Percentiles rank a stretch among this genome's conserved stretches.
Evolutionary conservation across 2,329 filamentous ascomycete genomes (phyloP).

Genomic region (Fusarium sp.): DNA sequence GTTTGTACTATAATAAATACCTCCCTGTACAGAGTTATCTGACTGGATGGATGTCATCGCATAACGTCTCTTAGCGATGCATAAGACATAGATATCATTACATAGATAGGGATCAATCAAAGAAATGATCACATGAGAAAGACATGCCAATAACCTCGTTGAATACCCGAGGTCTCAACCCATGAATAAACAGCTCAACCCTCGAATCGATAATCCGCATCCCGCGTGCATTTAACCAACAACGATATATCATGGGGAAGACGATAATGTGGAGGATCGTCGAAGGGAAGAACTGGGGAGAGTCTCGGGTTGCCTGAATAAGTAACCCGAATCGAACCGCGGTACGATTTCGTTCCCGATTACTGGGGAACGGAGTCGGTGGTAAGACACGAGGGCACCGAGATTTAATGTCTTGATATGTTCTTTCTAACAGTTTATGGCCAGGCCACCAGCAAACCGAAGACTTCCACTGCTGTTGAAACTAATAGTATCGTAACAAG

Average conservation of each 20-base stretch:
- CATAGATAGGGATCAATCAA: slow-evolving; percentile 30
- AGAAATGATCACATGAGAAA: slow-evolving; percentile 24
- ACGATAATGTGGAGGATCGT: slow-evolving; percentile 31
- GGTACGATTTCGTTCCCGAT: not conserved
- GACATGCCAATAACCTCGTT: not conserved
- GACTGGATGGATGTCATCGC: slow-evolving; percentile 6
- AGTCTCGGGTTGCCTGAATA: slow-evolving; percentile 32
- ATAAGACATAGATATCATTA: slow-evolving; percentile 26
- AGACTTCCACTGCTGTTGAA: too few species aligned
- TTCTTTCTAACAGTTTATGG: not conserved
- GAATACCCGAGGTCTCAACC: not conserved
- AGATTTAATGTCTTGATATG: not conserved
- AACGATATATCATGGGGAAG: not conserved
- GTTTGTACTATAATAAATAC: slow-evolving; percentile 37
- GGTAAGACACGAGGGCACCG: not conserved
- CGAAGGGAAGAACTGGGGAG: not conserved
- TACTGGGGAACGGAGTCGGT: slow-evolving; percentile 9
- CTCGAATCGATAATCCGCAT: not conserved
- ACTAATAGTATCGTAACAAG: not conserved
- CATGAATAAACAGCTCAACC: not conserved
- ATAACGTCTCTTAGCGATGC: slow-evolving; percentile 27
- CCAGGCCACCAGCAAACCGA: not conserved
- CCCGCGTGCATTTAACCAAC: not conserved
- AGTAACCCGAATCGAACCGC: slow-evolving; percentile 30
- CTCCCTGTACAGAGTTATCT: slow-evolving; percentile 27